These are phyloP conservation scores for Cordyceps sp. DNA, from an alignment of 2,329 filamentous ascomycete genomes.

Conservation along the genomic window DNA sequence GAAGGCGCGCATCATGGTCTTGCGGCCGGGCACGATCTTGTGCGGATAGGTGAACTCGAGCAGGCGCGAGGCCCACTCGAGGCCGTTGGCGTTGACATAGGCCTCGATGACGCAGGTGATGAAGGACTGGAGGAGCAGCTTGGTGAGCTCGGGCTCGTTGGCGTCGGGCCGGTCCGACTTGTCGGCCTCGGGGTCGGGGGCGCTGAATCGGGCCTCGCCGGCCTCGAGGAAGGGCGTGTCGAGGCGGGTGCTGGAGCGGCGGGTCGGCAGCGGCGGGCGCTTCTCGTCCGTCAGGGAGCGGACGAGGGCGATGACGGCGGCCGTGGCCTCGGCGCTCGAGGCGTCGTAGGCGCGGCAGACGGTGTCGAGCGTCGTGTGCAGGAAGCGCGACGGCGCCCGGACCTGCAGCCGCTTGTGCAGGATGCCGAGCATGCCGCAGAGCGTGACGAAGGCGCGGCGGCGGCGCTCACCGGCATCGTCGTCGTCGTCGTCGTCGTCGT, in stretches of 20 bases:
- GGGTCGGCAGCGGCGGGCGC: slow-evolving; percentile 42
- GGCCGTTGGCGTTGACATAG: slow-evolving; percentile 44
- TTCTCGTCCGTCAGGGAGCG: slow-evolving; percentile 52
- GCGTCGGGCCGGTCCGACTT: slow-evolving; percentile 19
- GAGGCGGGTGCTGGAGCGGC: slow-evolving; percentile 39
- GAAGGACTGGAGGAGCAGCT: slow-evolving; percentile 55
- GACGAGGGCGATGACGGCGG: slow-evolving; percentile 52
- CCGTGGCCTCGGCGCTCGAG: slow-evolving; percentile 49
- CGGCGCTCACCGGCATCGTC: slow-evolving; percentile 5
- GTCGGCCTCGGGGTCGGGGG: slow-evolving; percentile 43
- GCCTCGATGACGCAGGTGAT: slow-evolving; percentile 62
- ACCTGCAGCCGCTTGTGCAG: slow-evolving; percentile 61
- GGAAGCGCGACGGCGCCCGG: slow-evolving; percentile 61
- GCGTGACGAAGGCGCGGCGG: slow-evolving; percentile 54
- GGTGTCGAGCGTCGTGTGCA: slow-evolving; percentile 60
- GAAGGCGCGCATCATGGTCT: slow-evolving; percentile 47
- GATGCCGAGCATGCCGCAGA: slow-evolving; percentile 56
- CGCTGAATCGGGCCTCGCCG: slow-evolving; percentile 31
- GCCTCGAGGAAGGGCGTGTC: slow-evolving; percentile 38
- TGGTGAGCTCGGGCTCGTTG: slow-evolving; percentile 44
- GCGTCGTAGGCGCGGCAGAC: slow-evolving; percentile 50
- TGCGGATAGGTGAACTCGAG: slow-evolving; percentile 53
- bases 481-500: slow-evolving; percentile 18
- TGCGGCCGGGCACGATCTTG: slow-evolving; percentile 42
- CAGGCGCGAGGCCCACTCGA: slow-evolving; percentile 47